phyloP scores from a whole-genome alignment of 768 basidiomycete genomes.

The Trametes coccinea region DNA sequence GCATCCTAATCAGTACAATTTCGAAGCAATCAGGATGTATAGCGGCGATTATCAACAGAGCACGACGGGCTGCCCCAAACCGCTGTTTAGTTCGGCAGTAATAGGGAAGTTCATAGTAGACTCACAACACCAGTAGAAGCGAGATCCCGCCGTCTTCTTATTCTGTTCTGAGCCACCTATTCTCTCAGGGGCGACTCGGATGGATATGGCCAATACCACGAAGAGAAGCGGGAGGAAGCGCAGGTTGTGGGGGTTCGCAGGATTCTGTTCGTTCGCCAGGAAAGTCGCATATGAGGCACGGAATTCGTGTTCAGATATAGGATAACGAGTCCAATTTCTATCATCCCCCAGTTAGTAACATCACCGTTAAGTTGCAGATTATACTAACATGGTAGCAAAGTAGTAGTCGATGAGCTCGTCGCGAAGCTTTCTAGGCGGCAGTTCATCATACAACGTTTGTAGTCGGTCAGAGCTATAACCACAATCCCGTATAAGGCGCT shows the following conservation, averaged over 20 bases:
- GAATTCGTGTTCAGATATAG: constrained; percentile 84
- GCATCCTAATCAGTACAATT: constrained; percentile 86
- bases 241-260: constrained; percentile 69
- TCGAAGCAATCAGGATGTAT: constrained; percentile 92
- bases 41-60: constrained; percentile 87
- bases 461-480: constrained; percentile 91
- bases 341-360: constrained; percentile 4
- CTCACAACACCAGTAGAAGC: constrained; percentile 97
- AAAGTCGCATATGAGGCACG: constrained; percentile 68
- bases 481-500: constrained; percentile 86
- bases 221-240: constrained; percentile 91
- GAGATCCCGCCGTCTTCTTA: constrained; percentile 75
- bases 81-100: constrained; percentile 3
- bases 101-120: constrained; percentile 17
- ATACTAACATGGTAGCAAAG: constrained; percentile 65
- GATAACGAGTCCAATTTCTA: constrained; percentile 94
- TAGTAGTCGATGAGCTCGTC: constrained; percentile 84
- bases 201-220: constrained; percentile 87
- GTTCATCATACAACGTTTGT: constrained; percentile 83
- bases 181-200: constrained; percentile 80
- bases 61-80: constrained; percentile 66
- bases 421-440: constrained; percentile 75
- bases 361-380: constrained; percentile 11
- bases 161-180: constrained; percentile 79
- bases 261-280: constrained; percentile 56